Evolutionary conservation across 305 asterid genomes (phyloP).

Genomic region (Fraxinus nigra): DNA sequence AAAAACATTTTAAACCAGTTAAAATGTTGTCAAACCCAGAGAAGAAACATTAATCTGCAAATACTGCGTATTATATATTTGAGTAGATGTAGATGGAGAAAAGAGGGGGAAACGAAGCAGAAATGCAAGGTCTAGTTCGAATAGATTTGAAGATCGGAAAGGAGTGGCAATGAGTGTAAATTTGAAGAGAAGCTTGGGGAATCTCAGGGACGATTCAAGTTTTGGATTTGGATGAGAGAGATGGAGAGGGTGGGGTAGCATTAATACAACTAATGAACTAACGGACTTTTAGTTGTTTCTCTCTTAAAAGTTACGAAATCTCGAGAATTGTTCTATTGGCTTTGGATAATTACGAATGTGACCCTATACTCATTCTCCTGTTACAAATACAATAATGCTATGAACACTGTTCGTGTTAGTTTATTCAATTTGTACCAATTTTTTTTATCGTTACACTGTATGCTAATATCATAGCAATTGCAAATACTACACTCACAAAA

Average conservation of each 20-base stretch:
- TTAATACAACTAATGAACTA: conserved; percentile 1
- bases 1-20: conserved; percentile 15
- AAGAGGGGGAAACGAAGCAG: not conserved
- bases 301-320: not conserved
- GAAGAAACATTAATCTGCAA: not conserved
- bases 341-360: not conserved
- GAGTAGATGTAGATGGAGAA: not conserved
- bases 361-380: not conserved
- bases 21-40: not conserved
- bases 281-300: not conserved
- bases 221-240: not conserved
- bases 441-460: too few species aligned
- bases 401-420: not conserved
- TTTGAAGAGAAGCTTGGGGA: not conserved
- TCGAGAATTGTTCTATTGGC: not conserved
- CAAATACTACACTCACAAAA: too few species aligned
- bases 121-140: not conserved
- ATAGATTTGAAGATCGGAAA: not conserved
- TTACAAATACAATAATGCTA: not conserved
- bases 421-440: not conserved
- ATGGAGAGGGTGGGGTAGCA: conserved; percentile 1
- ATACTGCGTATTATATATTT: not conserved
- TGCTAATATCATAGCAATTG: too few species aligned
- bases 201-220: not conserved
- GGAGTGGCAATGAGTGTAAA: conserved; percentile 3